Conservation (phyloP, 352 stramenopile species). For the Peronospora farinosa region DNA sequence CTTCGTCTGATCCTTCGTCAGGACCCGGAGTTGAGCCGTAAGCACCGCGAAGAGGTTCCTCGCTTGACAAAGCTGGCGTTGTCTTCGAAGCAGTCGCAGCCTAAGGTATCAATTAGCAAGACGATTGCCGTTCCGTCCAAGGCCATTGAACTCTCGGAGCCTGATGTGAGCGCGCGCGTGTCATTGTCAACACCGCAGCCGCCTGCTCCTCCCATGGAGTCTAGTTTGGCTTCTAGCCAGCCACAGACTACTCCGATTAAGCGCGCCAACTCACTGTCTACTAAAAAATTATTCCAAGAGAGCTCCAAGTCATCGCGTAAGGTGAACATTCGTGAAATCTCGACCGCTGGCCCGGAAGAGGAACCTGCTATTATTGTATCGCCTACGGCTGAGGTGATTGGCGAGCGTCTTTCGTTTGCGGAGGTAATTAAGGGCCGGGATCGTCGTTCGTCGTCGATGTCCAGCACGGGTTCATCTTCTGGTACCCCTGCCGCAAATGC, state of each 20-base stretch:
- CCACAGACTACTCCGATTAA: conserved; percentile 44
- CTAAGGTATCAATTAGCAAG: conserved; percentile 41
- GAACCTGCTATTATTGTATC: conserved; percentile 27
- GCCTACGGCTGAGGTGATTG: conserved; percentile 29
- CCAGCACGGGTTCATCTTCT: conserved; percentile 29
- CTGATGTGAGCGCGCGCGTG: conserved; percentile 37
- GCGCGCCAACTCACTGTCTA: conserved; percentile 51
- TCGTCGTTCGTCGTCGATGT: conserved; percentile 42
- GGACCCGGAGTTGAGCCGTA: conserved; percentile 77
- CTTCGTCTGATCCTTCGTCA: conserved; percentile 78
- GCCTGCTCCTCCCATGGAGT: conserved; percentile 31
- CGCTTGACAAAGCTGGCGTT: conserved; percentile 76
- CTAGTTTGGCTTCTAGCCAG: conserved; percentile 12
- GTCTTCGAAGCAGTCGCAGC: conserved; percentile 57
- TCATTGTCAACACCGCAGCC: conserved; percentile 45
- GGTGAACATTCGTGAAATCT: conserved; percentile 71
- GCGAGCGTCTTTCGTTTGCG: conserved; percentile 42
- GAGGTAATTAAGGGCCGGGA: conserved; percentile 45
- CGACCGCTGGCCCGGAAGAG: conserved; percentile 29
- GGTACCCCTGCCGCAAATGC: conserved; percentile 17
- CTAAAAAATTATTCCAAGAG: conserved; percentile 47
- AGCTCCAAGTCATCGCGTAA: conserved; percentile 58
- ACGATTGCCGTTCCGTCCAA: conserved; percentile 27
- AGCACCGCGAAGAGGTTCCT: conserved; percentile 79
- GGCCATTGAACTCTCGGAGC: conserved; percentile 41